Percentiles rank a stretch among this genome's conserved stretches.
phyloP scores from a whole-genome alignment of 1,284 basidiomycete genomes.

The Meripilus lineatus region DNA sequence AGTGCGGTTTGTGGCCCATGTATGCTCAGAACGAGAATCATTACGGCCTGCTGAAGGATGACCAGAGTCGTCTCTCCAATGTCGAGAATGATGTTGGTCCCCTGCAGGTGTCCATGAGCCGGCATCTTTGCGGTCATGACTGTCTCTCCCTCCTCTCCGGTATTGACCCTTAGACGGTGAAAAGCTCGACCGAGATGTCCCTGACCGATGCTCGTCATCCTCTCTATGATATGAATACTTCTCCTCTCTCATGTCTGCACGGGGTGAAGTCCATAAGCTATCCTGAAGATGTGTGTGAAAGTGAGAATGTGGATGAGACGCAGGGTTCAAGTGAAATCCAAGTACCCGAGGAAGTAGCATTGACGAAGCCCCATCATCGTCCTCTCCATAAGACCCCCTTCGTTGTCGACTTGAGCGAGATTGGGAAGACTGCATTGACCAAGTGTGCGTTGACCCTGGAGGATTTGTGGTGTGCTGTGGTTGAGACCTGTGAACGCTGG shows the following conservation, averaged over 20 bases:
- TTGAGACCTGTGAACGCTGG: conserved; percentile 17
- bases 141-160: conserved; percentile 45
- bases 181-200: too few species aligned
- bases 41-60: conserved; percentile 29
- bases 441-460: conserved; percentile 1
- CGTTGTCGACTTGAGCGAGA: conserved; percentile 15
- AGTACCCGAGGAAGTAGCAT: conserved; percentile 40
- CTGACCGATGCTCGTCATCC: conserved; percentile 47
- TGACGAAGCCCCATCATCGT: conserved; percentile 32
- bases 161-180: conserved; percentile 40
- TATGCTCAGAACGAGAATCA: conserved; percentile 17
- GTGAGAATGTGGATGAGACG: conserved; percentile 33
- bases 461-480: too few species aligned
- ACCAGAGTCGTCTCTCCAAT: conserved; percentile 45
- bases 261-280: conserved; percentile 41
- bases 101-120: conserved; percentile 40
- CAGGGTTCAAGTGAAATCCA: background rate
- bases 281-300: conserved; percentile 38
- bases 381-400: conserved; percentile 44
- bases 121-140: conserved; percentile 40
- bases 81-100: conserved; percentile 25
- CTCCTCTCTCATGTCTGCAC: conserved; percentile 43
- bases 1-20: background rate
- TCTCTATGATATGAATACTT: conserved; percentile 45
- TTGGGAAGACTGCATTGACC: conserved; percentile 14